Evolutionary conservation across 2,329 filamentous ascomycete genomes (phyloP).

Genomic region (Metarhizium anisopliae): DNA sequence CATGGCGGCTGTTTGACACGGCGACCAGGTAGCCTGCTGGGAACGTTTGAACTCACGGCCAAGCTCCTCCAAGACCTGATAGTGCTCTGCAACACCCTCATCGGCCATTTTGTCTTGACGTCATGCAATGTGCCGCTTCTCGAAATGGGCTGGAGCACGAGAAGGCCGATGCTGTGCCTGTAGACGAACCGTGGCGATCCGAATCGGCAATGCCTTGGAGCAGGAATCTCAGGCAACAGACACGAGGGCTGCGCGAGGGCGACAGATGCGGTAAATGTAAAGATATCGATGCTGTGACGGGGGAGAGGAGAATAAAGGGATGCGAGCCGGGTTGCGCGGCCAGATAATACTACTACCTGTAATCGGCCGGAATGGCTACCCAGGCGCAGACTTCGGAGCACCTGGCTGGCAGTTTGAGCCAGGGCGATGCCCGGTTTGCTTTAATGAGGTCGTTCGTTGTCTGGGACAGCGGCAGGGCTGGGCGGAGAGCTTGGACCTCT

Average conservation of each 20-base stretch:
- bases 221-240: not conserved
- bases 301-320: not conserved
- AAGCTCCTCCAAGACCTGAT: slow-evolving; percentile 92
- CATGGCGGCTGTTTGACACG: not conserved
- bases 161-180: not conserved
- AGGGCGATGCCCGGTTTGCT: slow-evolving; percentile 5
- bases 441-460: slow-evolving; percentile 18
- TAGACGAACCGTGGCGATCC: not conserved
- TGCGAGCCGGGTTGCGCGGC: slow-evolving; percentile 1
- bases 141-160: not conserved
- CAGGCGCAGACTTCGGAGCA: not conserved
- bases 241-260: not conserved
- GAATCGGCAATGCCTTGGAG: not conserved
- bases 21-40: not conserved
- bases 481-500: slow-evolving; percentile 21
- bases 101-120: slow-evolving; percentile 38
- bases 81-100: slow-evolving; percentile 70
- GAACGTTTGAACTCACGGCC: slow-evolving; percentile 59
- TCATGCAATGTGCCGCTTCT: slow-evolving; percentile 13
- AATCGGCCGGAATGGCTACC: not conserved
- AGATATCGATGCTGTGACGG: not conserved
- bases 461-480: slow-evolving; percentile 23
- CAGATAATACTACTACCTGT: slow-evolving; percentile 4
- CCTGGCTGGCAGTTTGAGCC: not conserved
- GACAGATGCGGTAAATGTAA: not conserved